Base-by-base conservation (phyloP, 2,329 filamentous ascomycete species). In the Trichoderma afroharzianum region DNA sequence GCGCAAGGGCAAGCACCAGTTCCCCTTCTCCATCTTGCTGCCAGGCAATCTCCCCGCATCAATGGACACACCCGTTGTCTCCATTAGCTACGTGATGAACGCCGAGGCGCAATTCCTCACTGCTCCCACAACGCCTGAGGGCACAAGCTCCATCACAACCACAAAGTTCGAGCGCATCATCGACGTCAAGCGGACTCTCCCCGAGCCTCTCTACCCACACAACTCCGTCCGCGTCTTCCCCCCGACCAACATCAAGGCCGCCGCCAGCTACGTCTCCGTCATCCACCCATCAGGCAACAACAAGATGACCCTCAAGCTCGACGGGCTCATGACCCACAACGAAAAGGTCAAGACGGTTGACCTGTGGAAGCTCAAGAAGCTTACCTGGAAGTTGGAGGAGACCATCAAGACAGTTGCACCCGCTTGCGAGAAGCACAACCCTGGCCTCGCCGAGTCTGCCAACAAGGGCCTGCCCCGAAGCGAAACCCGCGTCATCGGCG, bases 321-420 rank as follows among this genome's bases (percentile, higher is more conserved):
- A 95, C 74, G 95, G 95, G n/a, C 90, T 98, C 68, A 90, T 94
- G 55, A 92, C 89, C 75, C 83, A 84, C 75, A 93, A 93, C 80
- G 81, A 87, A 47, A 88, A 90, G 55, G 88, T 88, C 72, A 91
- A 92, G 79, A 95, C 90, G 7, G 88, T 96, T 73, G 88, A 90
- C 79, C 87, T 89, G 78, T 98, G 95, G 95, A 92, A 92, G 77
- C 86, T 99, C 33, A 93, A 95, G 81, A 96, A 97, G 82, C 87
- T 98, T 75, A 93, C 92, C 74, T 99, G 95, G 95, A 90, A 93
- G 75, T 91, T 99, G 68, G 95, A 98, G 79, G 95, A 99, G 85
- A 92, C 90, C 50, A 88, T 94, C 80, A 92, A 91, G 82, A 91
- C 91, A 47, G 85, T 95, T 50, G 93, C 93, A 0, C 91, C 92